phyloP scores from a whole-genome alignment of 164 flowering plant species.

The Magnolia officinalis region DNA sequence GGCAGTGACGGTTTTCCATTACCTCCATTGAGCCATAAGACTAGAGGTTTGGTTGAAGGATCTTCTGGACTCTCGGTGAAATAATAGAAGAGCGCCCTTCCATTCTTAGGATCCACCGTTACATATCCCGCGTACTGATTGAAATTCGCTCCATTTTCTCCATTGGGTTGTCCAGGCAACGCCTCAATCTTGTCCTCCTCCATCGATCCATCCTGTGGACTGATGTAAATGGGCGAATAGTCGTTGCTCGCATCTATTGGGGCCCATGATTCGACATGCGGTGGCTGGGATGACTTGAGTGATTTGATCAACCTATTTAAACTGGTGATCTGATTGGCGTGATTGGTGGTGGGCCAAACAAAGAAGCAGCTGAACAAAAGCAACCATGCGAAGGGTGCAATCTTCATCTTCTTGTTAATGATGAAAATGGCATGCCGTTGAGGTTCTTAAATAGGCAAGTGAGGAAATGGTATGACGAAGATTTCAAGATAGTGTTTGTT shows the following conservation, averaged over 20 bases:
- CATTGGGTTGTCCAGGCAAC: conserved; percentile 52
- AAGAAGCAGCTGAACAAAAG: neutral
- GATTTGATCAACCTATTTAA: conserved; percentile 2
- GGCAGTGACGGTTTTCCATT: neutral
- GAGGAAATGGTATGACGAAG: neutral
- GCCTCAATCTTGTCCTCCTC: conserved; percentile 34
- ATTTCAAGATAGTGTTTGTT: neutral
- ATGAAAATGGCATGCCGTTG: neutral
- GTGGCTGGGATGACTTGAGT: neutral
- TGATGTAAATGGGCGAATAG: conserved; percentile 10
- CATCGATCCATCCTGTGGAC: conserved; percentile 30
- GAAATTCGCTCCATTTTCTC: conserved; percentile 28
- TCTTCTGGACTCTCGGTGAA: neutral
- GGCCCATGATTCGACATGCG: neutral
- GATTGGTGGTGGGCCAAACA: neutral
- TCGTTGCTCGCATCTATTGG: neutral
- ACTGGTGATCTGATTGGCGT: neutral
- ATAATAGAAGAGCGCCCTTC: conserved; percentile 33
- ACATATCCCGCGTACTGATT: conserved; percentile 53
- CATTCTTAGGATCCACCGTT: conserved; percentile 36
- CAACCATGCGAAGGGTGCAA: neutral
- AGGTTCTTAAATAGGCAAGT: neutral
- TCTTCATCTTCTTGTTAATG: neutral
- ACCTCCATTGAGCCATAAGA: conserved; percentile 19
- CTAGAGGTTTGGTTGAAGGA: conserved; percentile 8